phyloP scores from a whole-genome alignment of 2,329 filamentous ascomycete genomes.

The Penicillium psychrosexuale region DNA sequence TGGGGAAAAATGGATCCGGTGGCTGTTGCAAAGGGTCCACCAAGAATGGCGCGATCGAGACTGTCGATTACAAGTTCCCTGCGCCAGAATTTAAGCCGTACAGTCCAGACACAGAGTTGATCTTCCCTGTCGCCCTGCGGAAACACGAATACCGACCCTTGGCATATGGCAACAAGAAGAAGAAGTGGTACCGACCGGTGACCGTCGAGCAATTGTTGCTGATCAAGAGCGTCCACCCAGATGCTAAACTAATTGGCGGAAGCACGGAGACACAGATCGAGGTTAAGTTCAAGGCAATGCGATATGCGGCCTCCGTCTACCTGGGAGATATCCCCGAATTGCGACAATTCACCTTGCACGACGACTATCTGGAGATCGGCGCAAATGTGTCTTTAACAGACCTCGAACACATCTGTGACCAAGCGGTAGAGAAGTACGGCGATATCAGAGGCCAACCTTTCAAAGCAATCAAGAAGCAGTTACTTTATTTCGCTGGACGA shows the following conservation, averaged over 20 bases:
- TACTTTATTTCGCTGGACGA: slow-evolving; percentile 89
- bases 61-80: slow-evolving; percentile 60
- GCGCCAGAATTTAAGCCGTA: slow-evolving; percentile 92
- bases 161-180: slow-evolving; percentile 89
- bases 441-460: slow-evolving; percentile 71
- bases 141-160: slow-evolving; percentile 79
- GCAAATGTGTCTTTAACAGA: slow-evolving; percentile 92
- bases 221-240: slow-evolving; percentile 81
- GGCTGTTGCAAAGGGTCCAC: slow-evolving; percentile 65
- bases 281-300: slow-evolving; percentile 93
- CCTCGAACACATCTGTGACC: slow-evolving; percentile 76
- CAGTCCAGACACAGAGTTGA: slow-evolving; percentile 87
- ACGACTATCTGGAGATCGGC: slow-evolving; percentile 83
- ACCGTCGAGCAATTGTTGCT: slow-evolving; percentile 83
- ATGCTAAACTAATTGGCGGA: slow-evolving; percentile 90
- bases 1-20: slow-evolving; percentile 60
- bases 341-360: slow-evolving; percentile 72
- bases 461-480: slow-evolving; percentile 85
- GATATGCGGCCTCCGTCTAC: slow-evolving; percentile 85
- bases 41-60: slow-evolving; percentile 34
- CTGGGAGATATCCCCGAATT: slow-evolving; percentile 91
- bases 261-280: slow-evolving; percentile 98
- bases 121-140: slow-evolving; percentile 82
- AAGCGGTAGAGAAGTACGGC: slow-evolving; percentile 79
- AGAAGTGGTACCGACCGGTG: slow-evolving; percentile 88